These are phyloP conservation scores for Yamadazyma scolyti DNA, from an alignment of 805 yeast genomes.

Conservation along the genomic window DNA sequence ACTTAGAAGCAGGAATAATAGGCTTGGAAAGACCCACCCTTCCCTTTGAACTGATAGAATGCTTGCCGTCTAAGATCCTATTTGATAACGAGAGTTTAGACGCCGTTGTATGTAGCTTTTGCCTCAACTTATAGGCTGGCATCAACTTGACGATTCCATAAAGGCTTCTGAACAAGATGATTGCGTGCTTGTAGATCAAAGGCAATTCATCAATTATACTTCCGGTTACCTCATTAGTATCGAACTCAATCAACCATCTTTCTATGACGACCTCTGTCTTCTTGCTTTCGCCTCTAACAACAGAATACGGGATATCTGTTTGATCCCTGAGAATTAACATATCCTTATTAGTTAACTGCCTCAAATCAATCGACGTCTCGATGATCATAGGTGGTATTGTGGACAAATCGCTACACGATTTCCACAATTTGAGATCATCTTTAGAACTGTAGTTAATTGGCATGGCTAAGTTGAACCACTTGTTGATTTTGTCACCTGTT, in stretches of 20 bases:
- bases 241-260: conserved; percentile 88
- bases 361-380: conserved; percentile 74
- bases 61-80: conserved; percentile 69
- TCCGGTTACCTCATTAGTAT: conserved; percentile 39
- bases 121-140: conserved; percentile 65
- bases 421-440: conserved; percentile 69
- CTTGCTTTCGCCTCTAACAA: conserved; percentile 46
- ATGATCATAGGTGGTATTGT: conserved; percentile 77
- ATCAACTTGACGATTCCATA: conserved; percentile 63
- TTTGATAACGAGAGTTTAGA: conserved; percentile 46
- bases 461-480: conserved; percentile 63
- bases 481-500: conserved; percentile 33
- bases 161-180: conserved; percentile 69
- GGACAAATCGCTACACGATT: conserved; percentile 35
- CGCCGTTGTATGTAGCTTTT: conserved; percentile 14
- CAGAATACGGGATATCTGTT: conserved; percentile 50
- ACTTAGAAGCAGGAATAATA: conserved; percentile 43
- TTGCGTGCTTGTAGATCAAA: conserved; percentile 66
- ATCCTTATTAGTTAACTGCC: conserved; percentile 53
- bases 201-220: conserved; percentile 53
- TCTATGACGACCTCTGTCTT: conserved; percentile 88
- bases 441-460: conserved; percentile 22
- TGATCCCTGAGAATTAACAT: conserved; percentile 57
- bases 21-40: conserved; percentile 79
- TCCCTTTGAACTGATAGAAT: conserved; percentile 76